Percentiles rank a stretch among this genome's conserved stretches.
These are phyloP conservation scores for Sphaerulina vaccinii DNA, from an alignment of 2,329 filamentous ascomycete species.

Conservation along the genomic window DNA sequence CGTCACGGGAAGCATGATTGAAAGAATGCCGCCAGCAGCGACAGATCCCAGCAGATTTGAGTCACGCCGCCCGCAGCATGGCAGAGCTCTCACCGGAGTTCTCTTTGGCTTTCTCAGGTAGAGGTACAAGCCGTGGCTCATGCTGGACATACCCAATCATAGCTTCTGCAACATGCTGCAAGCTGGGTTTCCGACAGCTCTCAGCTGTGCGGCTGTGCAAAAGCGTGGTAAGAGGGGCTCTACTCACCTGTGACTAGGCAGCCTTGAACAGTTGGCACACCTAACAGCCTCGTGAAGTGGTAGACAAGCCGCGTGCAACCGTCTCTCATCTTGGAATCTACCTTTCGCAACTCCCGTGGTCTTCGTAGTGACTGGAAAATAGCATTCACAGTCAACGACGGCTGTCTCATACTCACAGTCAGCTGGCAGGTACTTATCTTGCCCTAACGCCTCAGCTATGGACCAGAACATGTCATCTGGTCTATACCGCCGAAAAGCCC, in stretches of 20 bases:
- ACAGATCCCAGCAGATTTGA: not conserved
- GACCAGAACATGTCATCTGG: too few relatives aligned
- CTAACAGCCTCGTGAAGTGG: not conserved
- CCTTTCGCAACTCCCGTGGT: too few relatives aligned
- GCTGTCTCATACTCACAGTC: too few relatives aligned
- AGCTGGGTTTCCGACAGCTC: conserved; percentile 8
- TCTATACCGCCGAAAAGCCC: too few relatives aligned
- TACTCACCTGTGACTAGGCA: not conserved
- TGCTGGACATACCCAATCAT: conserved; percentile 14
- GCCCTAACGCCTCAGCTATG: too few relatives aligned
- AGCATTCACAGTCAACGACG: too few relatives aligned
- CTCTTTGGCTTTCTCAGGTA: not conserved
- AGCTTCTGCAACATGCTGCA: conserved; percentile 2
- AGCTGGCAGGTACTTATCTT: too few relatives aligned
- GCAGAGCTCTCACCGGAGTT: conserved; percentile 11
- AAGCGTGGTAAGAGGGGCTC: conserved; percentile 8
- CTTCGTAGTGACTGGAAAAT: too few relatives aligned
- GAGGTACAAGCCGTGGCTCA: conserved; percentile 17
- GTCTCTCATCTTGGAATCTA: not conserved
- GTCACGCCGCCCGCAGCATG: not conserved
- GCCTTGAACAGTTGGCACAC: not conserved
- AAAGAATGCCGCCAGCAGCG: conserved; percentile 3
- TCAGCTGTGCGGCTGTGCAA: conserved; percentile 9
- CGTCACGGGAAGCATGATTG: too few relatives aligned
- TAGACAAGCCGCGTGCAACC: not conserved